phyloP scores from a whole-genome alignment of 2,329 filamentous ascomycete genomes.

The Parafenestella ontariensis region DNA sequence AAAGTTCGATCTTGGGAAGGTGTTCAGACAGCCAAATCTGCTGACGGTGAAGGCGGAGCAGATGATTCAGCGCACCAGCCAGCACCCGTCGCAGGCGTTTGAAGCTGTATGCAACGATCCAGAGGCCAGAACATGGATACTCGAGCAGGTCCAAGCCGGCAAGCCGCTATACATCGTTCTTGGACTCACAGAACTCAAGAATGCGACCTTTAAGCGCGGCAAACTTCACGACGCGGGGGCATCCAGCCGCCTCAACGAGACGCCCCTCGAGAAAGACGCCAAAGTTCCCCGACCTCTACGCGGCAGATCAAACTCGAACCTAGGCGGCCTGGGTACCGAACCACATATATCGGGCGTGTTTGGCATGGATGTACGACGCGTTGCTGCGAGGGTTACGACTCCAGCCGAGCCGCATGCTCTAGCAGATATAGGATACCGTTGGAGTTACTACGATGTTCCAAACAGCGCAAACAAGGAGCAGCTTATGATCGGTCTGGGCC shows the following conservation, averaged over 20 bases:
- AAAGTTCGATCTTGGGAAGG: slow-evolving; percentile 46
- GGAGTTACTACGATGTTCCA: slow-evolving; percentile 44
- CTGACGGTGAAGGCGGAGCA: slow-evolving; percentile 47
- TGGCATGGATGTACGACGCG: slow-evolving; percentile 45
- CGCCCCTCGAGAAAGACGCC: slow-evolving; percentile 41
- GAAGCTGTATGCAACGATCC: slow-evolving; percentile 43
- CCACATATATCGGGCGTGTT: slow-evolving; percentile 45
- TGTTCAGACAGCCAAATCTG: slow-evolving; percentile 48
- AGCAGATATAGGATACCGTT: slow-evolving; percentile 40
- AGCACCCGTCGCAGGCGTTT: slow-evolving; percentile 36
- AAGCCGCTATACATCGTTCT: slow-evolving; percentile 45
- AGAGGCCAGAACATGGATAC: slow-evolving; percentile 44
- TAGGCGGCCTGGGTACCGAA: slow-evolving; percentile 41
- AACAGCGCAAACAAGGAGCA: slow-evolving; percentile 39
- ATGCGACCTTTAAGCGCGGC: slow-evolving; percentile 46
- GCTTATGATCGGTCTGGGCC: slow-evolving; percentile 45
- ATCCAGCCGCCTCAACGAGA: slow-evolving; percentile 43
- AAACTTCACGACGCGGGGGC: slow-evolving; percentile 46
- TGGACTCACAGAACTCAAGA: slow-evolving; percentile 49
- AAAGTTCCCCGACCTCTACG: slow-evolving; percentile 43
- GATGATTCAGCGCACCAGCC: slow-evolving; percentile 47
- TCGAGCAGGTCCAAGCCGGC: slow-evolving; percentile 32
- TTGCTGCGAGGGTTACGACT: slow-evolving; percentile 39
- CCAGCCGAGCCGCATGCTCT: slow-evolving; percentile 44
- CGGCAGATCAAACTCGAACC: slow-evolving; percentile 28